phyloP scores from a whole-genome alignment of 257 asterid species.

The Primulina huaijiensis region DNA sequence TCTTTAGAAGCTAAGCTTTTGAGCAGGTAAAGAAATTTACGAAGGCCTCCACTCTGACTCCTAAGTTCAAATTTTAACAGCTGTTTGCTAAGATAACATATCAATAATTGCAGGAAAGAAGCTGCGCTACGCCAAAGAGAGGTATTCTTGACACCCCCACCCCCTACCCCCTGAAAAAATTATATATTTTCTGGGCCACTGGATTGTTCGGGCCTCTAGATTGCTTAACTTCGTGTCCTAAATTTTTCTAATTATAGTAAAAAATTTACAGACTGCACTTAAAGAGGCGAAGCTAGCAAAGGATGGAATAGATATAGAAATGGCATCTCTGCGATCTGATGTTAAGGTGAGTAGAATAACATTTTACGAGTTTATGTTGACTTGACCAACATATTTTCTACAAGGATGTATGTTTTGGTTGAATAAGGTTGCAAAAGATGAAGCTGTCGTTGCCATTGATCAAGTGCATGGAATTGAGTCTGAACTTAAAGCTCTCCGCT shows the following conservation, averaged over 20 bases:
- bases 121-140: constrained; percentile 94
- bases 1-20: constrained; percentile 91
- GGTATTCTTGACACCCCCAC: constrained; percentile 34
- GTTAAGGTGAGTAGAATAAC: constrained; percentile 49
- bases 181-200: neutral
- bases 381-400: constrained; percentile 27
- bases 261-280: constrained; percentile 72
- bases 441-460: constrained; percentile 55
- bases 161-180: too few species aligned
- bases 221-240: constrained; percentile 20
- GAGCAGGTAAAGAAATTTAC: constrained; percentile 62
- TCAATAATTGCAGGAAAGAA: constrained; percentile 71
- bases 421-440: constrained; percentile 65
- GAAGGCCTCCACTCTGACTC: constrained; percentile 26
- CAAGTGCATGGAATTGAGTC: constrained; percentile 66
- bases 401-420: constrained; percentile 27
- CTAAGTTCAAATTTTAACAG: constrained; percentile 17
- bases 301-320: constrained; percentile 66
- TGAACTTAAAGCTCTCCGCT: constrained; percentile 76
- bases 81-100: constrained; percentile 22
- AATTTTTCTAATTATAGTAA: constrained; percentile 16
- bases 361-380: constrained; percentile 16
- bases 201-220: constrained; percentile 17
- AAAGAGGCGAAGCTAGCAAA: constrained; percentile 76
- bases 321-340: constrained; percentile 59